Evolutionary conservation across 73 alveolate species (phyloP).

Genomic region (Stentor roeselii): DNA sequence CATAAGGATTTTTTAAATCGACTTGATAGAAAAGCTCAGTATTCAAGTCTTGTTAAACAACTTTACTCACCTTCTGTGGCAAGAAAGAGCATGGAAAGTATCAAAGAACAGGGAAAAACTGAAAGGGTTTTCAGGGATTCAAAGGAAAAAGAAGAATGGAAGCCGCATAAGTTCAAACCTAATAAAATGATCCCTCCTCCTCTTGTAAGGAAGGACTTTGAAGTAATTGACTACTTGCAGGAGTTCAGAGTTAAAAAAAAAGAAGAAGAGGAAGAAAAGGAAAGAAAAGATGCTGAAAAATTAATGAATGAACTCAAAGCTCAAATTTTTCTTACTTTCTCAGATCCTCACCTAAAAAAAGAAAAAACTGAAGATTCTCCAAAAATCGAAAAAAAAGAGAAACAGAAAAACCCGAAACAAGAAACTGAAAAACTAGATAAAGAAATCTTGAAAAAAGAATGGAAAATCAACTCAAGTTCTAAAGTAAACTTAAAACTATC

Average conservation of each 20-base stretch:
- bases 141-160: neutral
- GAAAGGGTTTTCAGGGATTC: neutral
- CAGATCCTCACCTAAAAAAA: too few relatives aligned
- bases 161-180: neutral
- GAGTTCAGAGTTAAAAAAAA: neutral
- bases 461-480: neutral
- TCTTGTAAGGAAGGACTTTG: neutral
- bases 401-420: neutral
- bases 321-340: too few relatives aligned
- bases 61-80: neutral
- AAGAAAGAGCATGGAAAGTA: neutral
- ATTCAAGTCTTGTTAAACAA: constrained; percentile 13
- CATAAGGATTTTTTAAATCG: neutral
- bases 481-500: neutral
- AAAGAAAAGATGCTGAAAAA: neutral
- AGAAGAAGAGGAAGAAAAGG: neutral
- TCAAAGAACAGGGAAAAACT: neutral
- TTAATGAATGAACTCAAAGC: neutral
- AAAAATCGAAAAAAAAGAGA: neutral
- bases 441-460: neutral
- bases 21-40: neutral
- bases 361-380: too few relatives aligned
- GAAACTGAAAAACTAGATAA: neutral
- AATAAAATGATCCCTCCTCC: neutral
- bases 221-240: neutral